phyloP scores from a whole-genome alignment of 768 basidiomycete genomes.

The Lenzites betulinus region DNA sequence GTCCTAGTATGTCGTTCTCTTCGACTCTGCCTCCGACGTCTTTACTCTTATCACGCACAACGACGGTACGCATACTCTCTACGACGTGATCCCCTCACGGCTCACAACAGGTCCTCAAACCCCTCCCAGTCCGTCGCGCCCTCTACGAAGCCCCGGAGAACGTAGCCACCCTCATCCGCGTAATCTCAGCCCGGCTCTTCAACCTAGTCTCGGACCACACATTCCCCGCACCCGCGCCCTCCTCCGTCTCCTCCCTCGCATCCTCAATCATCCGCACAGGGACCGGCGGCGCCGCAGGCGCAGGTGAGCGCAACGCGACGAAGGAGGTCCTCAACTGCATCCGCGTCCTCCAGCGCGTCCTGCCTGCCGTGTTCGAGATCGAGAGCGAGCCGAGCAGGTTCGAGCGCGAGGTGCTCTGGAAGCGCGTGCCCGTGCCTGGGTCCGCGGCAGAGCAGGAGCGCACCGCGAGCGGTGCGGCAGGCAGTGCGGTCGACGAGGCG shows the following conservation, averaged over 20 bases:
- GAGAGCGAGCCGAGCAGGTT: slow-evolving; percentile 72
- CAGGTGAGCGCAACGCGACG: slow-evolving; percentile 56
- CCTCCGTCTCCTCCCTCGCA: slow-evolving; percentile 66
- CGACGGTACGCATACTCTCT: slow-evolving; percentile 59
- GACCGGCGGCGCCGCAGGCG: slow-evolving; percentile 44
- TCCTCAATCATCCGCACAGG: slow-evolving; percentile 67
- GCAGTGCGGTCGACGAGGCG: slow-evolving; percentile 19
- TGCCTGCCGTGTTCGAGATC: slow-evolving; percentile 87
- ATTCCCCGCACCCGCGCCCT: slow-evolving; percentile 61
- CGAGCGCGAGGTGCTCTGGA: slow-evolving; percentile 86
- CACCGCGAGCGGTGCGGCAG: slow-evolving; percentile 19
- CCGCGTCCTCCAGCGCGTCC: slow-evolving; percentile 83
- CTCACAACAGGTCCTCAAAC: background rate
- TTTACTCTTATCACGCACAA: slow-evolving; percentile 86
- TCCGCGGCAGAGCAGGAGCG: slow-evolving; percentile 34
- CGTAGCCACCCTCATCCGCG: slow-evolving; percentile 76
- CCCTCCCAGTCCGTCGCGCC: slow-evolving; percentile 70
- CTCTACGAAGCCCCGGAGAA: slow-evolving; percentile 85
- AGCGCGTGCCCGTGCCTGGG: slow-evolving; percentile 47
- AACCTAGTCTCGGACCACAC: slow-evolving; percentile 78
- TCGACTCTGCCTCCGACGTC: slow-evolving; percentile 89
- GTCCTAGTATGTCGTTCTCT: slow-evolving; percentile 74
- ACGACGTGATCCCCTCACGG: background rate
- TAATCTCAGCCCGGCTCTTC: slow-evolving; percentile 68
- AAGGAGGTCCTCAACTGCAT: slow-evolving; percentile 91